Conservation (phyloP, 495 filamentous ascomycete species). For the Penicillium salamii region DNA sequence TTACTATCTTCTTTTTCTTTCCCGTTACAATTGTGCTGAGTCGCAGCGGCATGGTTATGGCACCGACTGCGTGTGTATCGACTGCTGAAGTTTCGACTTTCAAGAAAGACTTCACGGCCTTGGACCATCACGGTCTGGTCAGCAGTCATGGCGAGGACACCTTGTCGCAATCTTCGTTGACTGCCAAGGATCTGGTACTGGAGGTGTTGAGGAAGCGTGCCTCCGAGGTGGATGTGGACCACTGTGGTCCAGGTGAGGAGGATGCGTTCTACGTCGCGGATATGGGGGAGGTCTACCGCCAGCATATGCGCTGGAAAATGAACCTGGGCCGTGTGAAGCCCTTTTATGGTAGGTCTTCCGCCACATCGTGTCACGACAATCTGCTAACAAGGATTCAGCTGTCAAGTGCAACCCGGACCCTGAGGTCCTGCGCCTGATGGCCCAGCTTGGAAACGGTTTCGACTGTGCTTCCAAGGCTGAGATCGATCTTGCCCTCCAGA, state of each 20-base stretch:
- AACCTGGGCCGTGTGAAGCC: constrained; percentile 91
- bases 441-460: constrained; percentile 87
- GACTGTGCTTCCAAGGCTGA: constrained; percentile 97
- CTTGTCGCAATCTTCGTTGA: constrained; percentile 45
- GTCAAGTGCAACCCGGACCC: constrained; percentile 98
- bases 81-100: constrained; percentile 50
- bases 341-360: constrained; percentile 75
- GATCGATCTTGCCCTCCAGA: constrained; percentile 83
- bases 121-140: constrained; percentile 24
- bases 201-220: constrained; percentile 79
- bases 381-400: constrained; percentile 47
- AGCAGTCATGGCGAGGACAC: constrained; percentile 41
- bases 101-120: constrained; percentile 32
- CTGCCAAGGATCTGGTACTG: constrained; percentile 62
- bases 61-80: constrained; percentile 61
- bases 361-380: not conserved
- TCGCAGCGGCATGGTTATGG: constrained; percentile 59
- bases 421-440: constrained; percentile 82
- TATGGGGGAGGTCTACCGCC: constrained; percentile 96
- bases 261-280: constrained; percentile 98
- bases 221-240: constrained; percentile 75
- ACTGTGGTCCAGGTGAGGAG: constrained; percentile 85
- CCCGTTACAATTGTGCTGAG: constrained; percentile 30
- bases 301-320: constrained; percentile 97
- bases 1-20: constrained; percentile 15